Evolutionary conservation across 257 asterid genomes (phyloP).

Genomic region (Thymus mandschuricus): DNA sequence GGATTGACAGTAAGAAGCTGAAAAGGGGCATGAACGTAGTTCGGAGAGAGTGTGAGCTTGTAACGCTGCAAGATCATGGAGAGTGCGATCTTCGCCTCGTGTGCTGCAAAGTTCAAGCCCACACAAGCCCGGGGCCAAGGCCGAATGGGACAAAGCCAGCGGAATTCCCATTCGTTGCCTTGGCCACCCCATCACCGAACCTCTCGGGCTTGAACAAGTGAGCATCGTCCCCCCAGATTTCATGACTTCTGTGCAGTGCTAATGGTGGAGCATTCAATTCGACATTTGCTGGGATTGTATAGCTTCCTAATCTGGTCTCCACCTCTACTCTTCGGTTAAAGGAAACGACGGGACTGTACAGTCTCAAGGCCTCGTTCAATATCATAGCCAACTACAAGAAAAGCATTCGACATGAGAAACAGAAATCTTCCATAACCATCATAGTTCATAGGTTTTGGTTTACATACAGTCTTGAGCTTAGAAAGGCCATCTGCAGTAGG

Average conservation of each 20-base stretch:
- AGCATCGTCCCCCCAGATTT: constrained; percentile 37
- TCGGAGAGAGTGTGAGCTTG: constrained; percentile 20
- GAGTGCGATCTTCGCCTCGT: constrained; percentile 20
- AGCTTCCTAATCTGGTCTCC: constrained; percentile 23
- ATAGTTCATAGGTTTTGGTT: background rate
- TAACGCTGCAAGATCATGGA: constrained; percentile 29
- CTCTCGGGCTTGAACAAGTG: constrained; percentile 30
- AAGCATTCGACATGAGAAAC: background rate
- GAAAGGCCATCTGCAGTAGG: constrained; percentile 41
- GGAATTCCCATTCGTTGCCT: constrained; percentile 25
- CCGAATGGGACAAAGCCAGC: constrained; percentile 32
- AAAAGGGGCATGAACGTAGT: constrained; percentile 51
- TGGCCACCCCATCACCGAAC: constrained; percentile 36
- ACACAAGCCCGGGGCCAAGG: constrained; percentile 29
- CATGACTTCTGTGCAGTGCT: constrained; percentile 25
- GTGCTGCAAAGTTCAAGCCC: constrained; percentile 28
- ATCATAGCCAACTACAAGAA: constrained; percentile 34
- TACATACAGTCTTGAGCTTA: constrained; percentile 37
- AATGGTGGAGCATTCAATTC: constrained; percentile 15
- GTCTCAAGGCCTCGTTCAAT: constrained; percentile 31
- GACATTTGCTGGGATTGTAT: constrained; percentile 28
- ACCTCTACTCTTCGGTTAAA: constrained; percentile 15
- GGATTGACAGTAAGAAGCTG: constrained; percentile 40
- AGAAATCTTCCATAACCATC: background rate
- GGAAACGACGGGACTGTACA: constrained; percentile 28